phyloP scores from a whole-genome alignment of 768 basidiomycete species.

The Pleurotus platypus region DNA sequence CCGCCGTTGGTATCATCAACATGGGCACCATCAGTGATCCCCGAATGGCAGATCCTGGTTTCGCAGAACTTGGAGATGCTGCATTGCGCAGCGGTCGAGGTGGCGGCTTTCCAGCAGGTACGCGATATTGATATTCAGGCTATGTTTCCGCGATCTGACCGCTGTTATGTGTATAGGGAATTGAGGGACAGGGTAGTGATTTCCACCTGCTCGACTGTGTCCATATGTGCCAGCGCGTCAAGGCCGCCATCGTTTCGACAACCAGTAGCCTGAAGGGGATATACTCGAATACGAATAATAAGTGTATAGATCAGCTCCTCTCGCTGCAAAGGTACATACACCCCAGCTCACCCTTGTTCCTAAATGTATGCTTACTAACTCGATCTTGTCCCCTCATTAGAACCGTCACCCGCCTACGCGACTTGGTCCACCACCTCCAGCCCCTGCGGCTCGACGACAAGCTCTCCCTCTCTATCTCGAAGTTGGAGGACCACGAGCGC shows the following conservation, averaged over 20 bases:
- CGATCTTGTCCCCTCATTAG: slow-evolving; percentile 1
- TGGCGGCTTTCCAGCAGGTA: slow-evolving; percentile 1
- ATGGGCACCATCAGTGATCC: not conserved
- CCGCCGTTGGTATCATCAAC: not conserved
- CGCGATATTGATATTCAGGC: not conserved
- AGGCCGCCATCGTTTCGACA: slow-evolving; percentile 5
- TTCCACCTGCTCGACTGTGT: slow-evolving; percentile 3
- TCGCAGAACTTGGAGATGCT: slow-evolving; percentile 1
- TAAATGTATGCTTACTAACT: not conserved
- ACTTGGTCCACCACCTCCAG: slow-evolving; percentile 6
- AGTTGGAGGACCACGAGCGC: slow-evolving; percentile 34
- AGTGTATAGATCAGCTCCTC: slow-evolving; percentile 26
- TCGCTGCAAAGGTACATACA: slow-evolving; percentile 29
- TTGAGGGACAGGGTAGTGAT: not conserved
- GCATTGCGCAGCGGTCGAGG: not conserved
- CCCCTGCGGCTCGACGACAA: slow-evolving; percentile 15
- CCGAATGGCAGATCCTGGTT: not conserved
- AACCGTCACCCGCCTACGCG: slow-evolving; percentile 8
- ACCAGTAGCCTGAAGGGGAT: not conserved
- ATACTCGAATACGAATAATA: slow-evolving; percentile 20
- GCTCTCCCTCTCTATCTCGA: slow-evolving; percentile 23
- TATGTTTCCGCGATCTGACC: not conserved
- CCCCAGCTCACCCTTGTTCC: slow-evolving; percentile 4
- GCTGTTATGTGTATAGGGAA: not conserved
- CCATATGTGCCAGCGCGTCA: slow-evolving; percentile 11